phyloP scores from a whole-genome alignment of 768 basidiomycete species.

The Leccinum pellstonianum region DNA sequence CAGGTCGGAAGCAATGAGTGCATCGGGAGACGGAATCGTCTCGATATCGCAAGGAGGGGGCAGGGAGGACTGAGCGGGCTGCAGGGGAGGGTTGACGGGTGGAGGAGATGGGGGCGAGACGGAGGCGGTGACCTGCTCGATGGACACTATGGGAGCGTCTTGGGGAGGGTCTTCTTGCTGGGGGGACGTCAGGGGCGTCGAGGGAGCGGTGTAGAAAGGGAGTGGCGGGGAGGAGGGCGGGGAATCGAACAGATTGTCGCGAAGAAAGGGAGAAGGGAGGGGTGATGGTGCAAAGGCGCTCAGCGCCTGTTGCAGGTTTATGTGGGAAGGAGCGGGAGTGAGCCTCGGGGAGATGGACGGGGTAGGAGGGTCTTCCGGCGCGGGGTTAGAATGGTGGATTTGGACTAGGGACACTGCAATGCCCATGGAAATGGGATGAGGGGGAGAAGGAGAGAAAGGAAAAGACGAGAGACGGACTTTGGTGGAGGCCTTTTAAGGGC shows the following conservation, averaged over 20 bases:
- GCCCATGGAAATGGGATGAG: slow-evolving; percentile 27
- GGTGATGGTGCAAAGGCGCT: slow-evolving; percentile 31
- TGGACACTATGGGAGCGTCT: slow-evolving; percentile 19
- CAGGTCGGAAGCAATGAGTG: slow-evolving; percentile 28
- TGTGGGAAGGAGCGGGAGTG: slow-evolving; percentile 33
- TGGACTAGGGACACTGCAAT: slow-evolving; percentile 34
- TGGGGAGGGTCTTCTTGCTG: slow-evolving; percentile 37
- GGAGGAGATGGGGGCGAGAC: slow-evolving; percentile 26
- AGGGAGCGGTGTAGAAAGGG: slow-evolving; percentile 49
- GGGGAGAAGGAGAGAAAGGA: slow-evolving; percentile 1
- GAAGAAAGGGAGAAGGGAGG: slow-evolving; percentile 32
- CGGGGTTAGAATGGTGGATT: slow-evolving; percentile 24
- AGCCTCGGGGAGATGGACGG: slow-evolving; percentile 15
- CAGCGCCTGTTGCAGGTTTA: slow-evolving; percentile 34
- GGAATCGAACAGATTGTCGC: slow-evolving; percentile 38
- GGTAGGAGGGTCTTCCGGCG: slow-evolving; percentile 15
- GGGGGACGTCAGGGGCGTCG: slow-evolving; percentile 43
- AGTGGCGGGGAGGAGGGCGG: slow-evolving; percentile 40
- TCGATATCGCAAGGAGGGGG: slow-evolving; percentile 27
- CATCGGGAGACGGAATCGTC: slow-evolving; percentile 28
- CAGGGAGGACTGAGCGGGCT: slow-evolving; percentile 21
- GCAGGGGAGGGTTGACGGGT: slow-evolving; percentile 20
- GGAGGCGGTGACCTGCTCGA: slow-evolving; percentile 20
- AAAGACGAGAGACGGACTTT: slow-evolving; percentile 23
- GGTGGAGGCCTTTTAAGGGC: slow-evolving; percentile 22